Conservation (phyloP, 2,329 filamentous ascomycete genomes). For the Nakataea oryzae region DNA sequence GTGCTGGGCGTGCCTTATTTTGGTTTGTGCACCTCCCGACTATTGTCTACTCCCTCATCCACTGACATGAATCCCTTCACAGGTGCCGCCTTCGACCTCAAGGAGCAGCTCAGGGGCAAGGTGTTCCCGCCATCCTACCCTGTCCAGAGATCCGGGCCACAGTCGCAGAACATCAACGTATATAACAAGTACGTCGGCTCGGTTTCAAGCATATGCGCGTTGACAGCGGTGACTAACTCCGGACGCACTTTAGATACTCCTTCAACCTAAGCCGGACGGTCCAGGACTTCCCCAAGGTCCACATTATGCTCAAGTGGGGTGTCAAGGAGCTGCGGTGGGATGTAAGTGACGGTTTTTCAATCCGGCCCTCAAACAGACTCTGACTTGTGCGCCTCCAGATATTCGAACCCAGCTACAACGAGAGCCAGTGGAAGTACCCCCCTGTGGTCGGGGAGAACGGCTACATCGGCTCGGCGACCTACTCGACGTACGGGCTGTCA, state of each 20-base stretch:
- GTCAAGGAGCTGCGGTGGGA: conserved; percentile 19
- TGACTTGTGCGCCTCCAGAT: neutral
- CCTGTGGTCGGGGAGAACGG: conserved; percentile 10
- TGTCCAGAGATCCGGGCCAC: conserved; percentile 12
- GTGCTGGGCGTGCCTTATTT: conserved; percentile 19
- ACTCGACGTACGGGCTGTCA: conserved; percentile 9
- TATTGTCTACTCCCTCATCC: neutral
- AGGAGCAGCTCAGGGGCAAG: conserved; percentile 8
- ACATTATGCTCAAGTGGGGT: conserved; percentile 14
- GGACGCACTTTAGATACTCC: conserved; percentile 1
- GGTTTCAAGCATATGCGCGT: neutral
- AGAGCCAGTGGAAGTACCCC: conserved; percentile 14
- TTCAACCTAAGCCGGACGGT: conserved; percentile 14
- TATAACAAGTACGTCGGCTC: conserved; percentile 14
- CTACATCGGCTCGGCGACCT: conserved; percentile 1
- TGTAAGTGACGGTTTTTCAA: conserved; percentile 6
- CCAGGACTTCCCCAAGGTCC: conserved; percentile 19
- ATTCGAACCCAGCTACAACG: conserved; percentile 12
- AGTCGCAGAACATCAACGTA: conserved; percentile 1
- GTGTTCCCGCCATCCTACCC: conserved; percentile 9
- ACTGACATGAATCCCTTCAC: neutral
- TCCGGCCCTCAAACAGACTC: neutral
- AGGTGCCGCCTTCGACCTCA: conserved; percentile 1
- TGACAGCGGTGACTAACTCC: too few relatives aligned
- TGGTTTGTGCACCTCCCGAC: neutral